Evolutionary conservation across 108 stramenopile genomes (phyloP).

Genomic region (Skeletonema marinoi): DNA sequence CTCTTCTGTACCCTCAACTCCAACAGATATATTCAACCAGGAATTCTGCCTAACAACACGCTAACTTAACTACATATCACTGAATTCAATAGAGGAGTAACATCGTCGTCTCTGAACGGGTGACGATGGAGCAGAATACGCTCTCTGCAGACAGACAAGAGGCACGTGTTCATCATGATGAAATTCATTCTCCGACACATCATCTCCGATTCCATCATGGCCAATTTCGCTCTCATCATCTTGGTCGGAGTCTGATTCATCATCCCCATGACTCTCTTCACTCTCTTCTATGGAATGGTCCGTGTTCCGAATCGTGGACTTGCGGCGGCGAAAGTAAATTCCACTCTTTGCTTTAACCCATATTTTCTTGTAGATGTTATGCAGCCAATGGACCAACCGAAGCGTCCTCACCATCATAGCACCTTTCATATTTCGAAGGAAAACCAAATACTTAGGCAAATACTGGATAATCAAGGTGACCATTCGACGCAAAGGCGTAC

Average conservation of each 20-base stretch:
- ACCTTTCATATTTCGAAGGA: slow-evolving; percentile 80
- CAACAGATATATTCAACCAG: slow-evolving; percentile 12
- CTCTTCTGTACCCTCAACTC: slow-evolving; percentile 3
- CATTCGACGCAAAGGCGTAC: slow-evolving; percentile 56
- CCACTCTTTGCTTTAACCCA: slow-evolving; percentile 49
- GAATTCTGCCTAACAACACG: slow-evolving; percentile 9
- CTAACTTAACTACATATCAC: slow-evolving; percentile 5
- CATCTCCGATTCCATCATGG: slow-evolving; percentile 24
- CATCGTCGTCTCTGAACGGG: slow-evolving; percentile 12
- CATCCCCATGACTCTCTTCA: slow-evolving; percentile 4
- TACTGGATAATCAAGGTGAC: slow-evolving; percentile 78
- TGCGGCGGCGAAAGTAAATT: neutral
- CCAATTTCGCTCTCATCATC: slow-evolving; percentile 17
- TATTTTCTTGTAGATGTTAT: slow-evolving; percentile 55
- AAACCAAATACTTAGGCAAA: slow-evolving; percentile 82
- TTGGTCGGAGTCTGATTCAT: slow-evolving; percentile 12
- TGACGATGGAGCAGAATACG: neutral
- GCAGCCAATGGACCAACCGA: slow-evolving; percentile 76
- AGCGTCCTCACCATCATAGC: slow-evolving; percentile 66
- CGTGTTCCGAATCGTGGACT: neutral
- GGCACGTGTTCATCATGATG: slow-evolving; percentile 14
- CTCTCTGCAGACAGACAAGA: neutral
- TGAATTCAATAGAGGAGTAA: slow-evolving; percentile 8
- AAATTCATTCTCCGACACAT: neutral
- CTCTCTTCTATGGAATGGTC: neutral